phyloP scores from a whole-genome alignment of 805 yeast genomes.

The Myxozyma monticola region DNA sequence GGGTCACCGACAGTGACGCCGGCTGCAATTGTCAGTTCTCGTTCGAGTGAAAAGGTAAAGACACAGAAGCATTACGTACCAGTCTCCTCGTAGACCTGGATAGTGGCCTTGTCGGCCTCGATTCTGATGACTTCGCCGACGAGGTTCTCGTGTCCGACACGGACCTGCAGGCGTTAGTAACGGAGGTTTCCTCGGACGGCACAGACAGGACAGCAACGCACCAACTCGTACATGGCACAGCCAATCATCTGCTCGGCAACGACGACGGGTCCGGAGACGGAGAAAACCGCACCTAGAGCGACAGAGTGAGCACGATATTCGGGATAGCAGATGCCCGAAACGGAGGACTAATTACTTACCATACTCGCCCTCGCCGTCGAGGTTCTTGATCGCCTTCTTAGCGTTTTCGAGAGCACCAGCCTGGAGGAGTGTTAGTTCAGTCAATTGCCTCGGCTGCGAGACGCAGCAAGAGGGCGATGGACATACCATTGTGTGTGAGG shows the following conservation, averaged over 20 bases:
- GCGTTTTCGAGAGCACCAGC: conserved; percentile 98
- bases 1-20: conserved; percentile 99
- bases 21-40: conserved; percentile 45
- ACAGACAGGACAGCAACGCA: conserved; percentile 9
- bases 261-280: conserved; percentile 97
- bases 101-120: conserved; percentile 93
- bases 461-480: too few relatives aligned
- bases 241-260: conserved; percentile 99
- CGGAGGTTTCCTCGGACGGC: neutral
- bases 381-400: conserved; percentile 90
- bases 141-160: conserved; percentile 93
- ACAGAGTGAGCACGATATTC: neutral
- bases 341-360: conserved; percentile 44
- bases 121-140: conserved; percentile 99
- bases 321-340: neutral
- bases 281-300: conserved; percentile 56
- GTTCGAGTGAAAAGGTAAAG: neutral
- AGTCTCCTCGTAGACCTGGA: conserved; percentile 98
- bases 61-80: conserved; percentile 17
- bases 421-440: conserved; percentile 40
- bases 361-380: conserved; percentile 74
- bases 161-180: conserved; percentile 42
- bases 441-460: conserved; percentile 1
- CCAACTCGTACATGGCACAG: conserved; percentile 99
- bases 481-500: conserved; percentile 23